Percentiles rank a stretch among this genome's conserved stretches.
phyloP scores from a whole-genome alignment of 176 grass and related monocot genomes.

The Oryza longistaminata region DNA sequence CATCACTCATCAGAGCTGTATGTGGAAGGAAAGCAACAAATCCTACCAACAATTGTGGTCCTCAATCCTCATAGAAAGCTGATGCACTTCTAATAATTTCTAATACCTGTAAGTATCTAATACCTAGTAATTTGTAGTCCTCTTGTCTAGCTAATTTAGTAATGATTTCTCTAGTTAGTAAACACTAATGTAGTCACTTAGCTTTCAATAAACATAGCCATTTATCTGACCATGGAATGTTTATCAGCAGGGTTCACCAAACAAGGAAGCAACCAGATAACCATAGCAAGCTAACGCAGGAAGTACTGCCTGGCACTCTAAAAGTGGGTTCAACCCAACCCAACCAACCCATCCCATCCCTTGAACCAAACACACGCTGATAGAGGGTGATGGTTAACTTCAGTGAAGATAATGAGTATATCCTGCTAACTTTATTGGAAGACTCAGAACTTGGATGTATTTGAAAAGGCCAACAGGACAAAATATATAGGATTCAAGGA shows the following conservation, averaged over 20 bases:
- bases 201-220: constrained; percentile 1
- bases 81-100: not conserved
- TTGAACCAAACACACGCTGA: too few relatives aligned
- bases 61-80: not conserved
- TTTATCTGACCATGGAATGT: constrained; percentile 1
- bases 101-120: not conserved
- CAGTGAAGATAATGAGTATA: not conserved
- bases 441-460: not conserved
- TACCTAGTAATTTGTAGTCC: not conserved
- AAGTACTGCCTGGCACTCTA: constrained; percentile 2
- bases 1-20: not conserved
- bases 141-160: not conserved
- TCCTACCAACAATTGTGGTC: not conserved
- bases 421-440: not conserved
- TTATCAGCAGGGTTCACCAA: not conserved
- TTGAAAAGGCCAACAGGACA: not conserved
- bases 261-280: not conserved
- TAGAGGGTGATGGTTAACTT: not conserved
- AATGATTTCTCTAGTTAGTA: not conserved
- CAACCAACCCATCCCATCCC: too few relatives aligned
- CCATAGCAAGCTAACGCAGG: constrained; percentile 9
- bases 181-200: not conserved
- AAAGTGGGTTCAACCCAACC: too few relatives aligned
- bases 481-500: not conserved
- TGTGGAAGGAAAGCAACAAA: constrained; percentile 7